These are phyloP conservation scores for Mycena sp. DNA, from an alignment of 1,284 basidiomycete genomes.

Conservation along the genomic window DNA sequence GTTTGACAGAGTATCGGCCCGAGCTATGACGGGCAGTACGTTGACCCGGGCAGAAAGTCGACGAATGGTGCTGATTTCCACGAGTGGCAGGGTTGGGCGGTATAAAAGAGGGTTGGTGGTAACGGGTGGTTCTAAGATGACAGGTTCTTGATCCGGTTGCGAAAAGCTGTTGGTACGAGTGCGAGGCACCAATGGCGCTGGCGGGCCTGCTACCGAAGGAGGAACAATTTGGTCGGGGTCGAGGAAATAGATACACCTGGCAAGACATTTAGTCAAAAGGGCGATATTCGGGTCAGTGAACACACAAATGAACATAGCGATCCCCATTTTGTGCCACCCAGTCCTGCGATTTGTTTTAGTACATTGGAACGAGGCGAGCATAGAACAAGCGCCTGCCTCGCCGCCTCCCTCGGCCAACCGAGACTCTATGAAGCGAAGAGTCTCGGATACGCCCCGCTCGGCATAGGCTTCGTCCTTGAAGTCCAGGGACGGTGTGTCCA, in stretches of 20 bases:
- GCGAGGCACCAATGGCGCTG: constrained; percentile 69
- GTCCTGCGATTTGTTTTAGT: constrained; percentile 55
- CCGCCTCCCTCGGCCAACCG: constrained; percentile 74
- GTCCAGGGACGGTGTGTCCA: constrained; percentile 83
- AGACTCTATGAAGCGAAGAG: constrained; percentile 70
- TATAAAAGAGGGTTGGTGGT: constrained; percentile 73
- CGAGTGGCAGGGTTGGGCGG: constrained; percentile 70
- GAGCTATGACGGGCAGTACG: constrained; percentile 93
- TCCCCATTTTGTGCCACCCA: constrained; percentile 72
- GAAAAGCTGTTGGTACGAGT: constrained; percentile 74
- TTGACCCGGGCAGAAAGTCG: constrained; percentile 92
- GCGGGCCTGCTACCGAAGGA: constrained; percentile 67
- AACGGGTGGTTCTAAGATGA: constrained; percentile 82
- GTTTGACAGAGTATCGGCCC: constrained; percentile 92
- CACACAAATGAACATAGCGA: constrained; percentile 83
- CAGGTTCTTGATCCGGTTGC: constrained; percentile 72
- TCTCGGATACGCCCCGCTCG: constrained; percentile 69
- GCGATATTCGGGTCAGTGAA: constrained; percentile 38
- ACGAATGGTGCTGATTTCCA: constrained; percentile 92
- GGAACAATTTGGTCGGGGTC: constrained; percentile 81
- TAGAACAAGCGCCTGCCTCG: constrained; percentile 62
- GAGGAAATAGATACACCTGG: constrained; percentile 82
- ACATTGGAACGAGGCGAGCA: constrained; percentile 34
- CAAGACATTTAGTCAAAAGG: constrained; percentile 34
- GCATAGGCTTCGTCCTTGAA: constrained; percentile 66